A percentile compares a stretch with the other conserved stretches of the same genome.
These are phyloP conservation scores for sorghum (Sorghum bicolor) DNA, from an alignment of 176 grass and related monocot genomes.

Conservation along the genomic window DNA sequence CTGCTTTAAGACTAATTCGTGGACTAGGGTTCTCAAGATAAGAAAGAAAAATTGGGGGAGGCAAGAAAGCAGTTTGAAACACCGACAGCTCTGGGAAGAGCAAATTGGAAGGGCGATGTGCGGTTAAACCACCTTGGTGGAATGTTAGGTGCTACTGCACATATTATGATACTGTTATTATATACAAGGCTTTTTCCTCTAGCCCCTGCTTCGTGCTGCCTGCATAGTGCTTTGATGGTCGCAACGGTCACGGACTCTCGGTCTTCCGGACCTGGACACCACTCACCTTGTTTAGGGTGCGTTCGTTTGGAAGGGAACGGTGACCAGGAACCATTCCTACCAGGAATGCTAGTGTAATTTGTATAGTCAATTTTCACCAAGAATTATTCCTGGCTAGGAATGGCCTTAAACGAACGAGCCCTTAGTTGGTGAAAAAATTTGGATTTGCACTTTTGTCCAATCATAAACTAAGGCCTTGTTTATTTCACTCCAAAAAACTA, in stretches of 20 bases:
- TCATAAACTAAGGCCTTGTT: no score
- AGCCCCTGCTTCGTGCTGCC: background rate
- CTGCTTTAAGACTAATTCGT: background rate
- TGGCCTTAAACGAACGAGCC: no score
- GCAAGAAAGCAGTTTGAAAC: slow-evolving; percentile 4
- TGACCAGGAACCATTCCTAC: no score
- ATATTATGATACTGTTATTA: background rate
- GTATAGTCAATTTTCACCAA: no score
- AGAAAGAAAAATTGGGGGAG: background rate
- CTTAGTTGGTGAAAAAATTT: no score
- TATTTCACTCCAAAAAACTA: no score
- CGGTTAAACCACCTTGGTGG: slow-evolving; percentile 1
- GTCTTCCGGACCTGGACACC: no score
- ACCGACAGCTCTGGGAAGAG: background rate
- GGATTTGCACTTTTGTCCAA: no score
- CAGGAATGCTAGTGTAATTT: no score
- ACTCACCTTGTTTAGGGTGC: no score
- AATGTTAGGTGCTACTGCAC: slow-evolving; percentile 16
- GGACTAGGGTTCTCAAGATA: background rate
- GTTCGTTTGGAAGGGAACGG: no score
- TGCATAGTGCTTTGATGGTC: background rate
- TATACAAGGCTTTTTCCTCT: background rate
- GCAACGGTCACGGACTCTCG: background rate
- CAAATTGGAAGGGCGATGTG: background rate
- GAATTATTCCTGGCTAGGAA: no score